Evolutionary conservation across 2,329 filamentous ascomycete genomes (phyloP).

Genomic region (Botrytis pseudocinerea): DNA sequence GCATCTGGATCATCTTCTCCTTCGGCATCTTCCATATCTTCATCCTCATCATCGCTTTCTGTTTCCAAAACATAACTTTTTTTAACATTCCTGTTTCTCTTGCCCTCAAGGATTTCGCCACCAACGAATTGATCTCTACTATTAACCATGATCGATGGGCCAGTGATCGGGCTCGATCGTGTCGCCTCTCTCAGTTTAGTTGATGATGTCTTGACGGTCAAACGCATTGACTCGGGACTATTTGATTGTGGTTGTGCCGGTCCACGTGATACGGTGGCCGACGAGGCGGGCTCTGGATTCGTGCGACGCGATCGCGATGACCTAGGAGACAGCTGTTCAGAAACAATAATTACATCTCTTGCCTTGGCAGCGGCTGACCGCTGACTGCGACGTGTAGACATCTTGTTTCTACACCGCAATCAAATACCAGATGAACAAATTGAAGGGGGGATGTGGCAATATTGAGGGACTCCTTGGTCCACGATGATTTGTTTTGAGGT

Average conservation of each 20-base stretch:
- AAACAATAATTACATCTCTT: conserved; percentile 38
- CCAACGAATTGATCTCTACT: conserved; percentile 36
- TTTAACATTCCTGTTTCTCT: conserved; percentile 38
- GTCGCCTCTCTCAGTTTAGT: conserved; percentile 41
- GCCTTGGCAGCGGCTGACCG: conserved; percentile 37
- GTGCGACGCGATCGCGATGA: conserved; percentile 37
- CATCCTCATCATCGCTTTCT: conserved; percentile 44
- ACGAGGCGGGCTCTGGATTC: conserved; percentile 32
- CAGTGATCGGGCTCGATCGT: conserved; percentile 31
- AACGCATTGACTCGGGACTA: conserved; percentile 37
- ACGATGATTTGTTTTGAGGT: conserved; percentile 7
- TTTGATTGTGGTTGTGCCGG: conserved; percentile 32
- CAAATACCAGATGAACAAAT: conserved; percentile 18
- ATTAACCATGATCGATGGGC: conserved; percentile 27
- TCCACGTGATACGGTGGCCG: conserved; percentile 40
- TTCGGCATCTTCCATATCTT: conserved; percentile 45
- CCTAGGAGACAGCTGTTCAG: conserved; percentile 32
- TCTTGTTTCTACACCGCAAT: conserved; percentile 26
- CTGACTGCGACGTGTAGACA: conserved; percentile 39
- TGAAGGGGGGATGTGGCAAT: conserved; percentile 11
- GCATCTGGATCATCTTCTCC: conserved; percentile 42
- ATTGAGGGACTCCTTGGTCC: conserved; percentile 23
- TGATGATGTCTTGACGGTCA: conserved; percentile 41
- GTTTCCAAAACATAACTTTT: conserved; percentile 50
- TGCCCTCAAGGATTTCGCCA: conserved; percentile 40